phyloP scores from a whole-genome alignment of 192 early-diverging fungal species.

The Entophlyctis luteolus region DNA sequence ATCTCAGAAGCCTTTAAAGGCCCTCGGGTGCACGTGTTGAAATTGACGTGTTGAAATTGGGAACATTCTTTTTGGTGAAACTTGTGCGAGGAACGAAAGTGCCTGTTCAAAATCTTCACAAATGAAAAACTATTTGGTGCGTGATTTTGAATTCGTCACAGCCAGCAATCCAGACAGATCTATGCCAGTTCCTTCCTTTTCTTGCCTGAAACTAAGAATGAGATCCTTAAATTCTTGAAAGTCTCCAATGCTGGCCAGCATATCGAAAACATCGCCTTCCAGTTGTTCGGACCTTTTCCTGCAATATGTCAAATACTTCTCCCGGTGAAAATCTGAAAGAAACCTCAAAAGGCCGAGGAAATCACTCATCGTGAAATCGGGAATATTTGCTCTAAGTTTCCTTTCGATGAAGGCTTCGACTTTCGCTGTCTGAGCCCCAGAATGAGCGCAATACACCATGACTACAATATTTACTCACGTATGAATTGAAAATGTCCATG shows the following conservation, averaged over 20 bases:
- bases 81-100: no score
- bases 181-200: constrained; percentile 21
- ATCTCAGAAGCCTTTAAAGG: no score
- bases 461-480: constrained; percentile 31
- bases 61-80: no score
- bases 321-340: not conserved
- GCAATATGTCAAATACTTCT: not conserved
- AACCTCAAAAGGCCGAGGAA: constrained; percentile 45
- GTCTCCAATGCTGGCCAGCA: constrained; percentile 46
- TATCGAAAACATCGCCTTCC: constrained; percentile 57
- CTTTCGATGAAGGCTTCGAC: constrained; percentile 42
- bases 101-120: no score
- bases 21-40: no score
- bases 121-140: no score
- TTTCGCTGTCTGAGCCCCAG: constrained; percentile 22
- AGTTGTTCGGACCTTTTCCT: constrained; percentile 32
- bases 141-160: constrained; percentile 19
- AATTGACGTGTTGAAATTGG: no score
- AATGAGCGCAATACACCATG: not conserved
- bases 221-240: constrained; percentile 55
- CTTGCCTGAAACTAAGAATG: constrained; percentile 46
- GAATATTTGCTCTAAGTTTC: constrained; percentile 28
- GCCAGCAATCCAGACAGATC: constrained; percentile 30
- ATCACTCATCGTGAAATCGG: constrained; percentile 44
- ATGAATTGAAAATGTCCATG: constrained; percentile 50